Evolutionary conservation across 2,329 filamentous ascomycete species (phyloP).

Genomic region (Aspergillus sp.): DNA sequence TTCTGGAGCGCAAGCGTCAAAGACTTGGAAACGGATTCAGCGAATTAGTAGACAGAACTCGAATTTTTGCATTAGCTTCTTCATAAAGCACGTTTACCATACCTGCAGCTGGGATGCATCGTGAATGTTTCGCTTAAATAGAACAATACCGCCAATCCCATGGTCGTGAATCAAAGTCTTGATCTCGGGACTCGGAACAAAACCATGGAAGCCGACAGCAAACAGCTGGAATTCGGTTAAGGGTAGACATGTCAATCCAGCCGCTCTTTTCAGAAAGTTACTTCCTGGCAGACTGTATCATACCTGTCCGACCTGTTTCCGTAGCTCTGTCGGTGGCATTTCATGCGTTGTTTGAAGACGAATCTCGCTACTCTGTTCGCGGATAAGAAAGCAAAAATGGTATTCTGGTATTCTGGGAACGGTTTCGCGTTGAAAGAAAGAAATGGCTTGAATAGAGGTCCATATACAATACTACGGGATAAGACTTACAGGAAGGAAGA

Average conservation of each 20-base stretch:
- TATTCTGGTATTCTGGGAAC: too few relatives aligned
- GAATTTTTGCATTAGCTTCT: too few relatives aligned
- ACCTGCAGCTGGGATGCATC: conserved; percentile 33
- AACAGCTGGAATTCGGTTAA: too few relatives aligned
- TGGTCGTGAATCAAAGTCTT: conserved; percentile 36
- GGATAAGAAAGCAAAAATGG: too few relatives aligned
- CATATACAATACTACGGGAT: too few relatives aligned
- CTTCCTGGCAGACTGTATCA: background rate
- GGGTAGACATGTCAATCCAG: background rate
- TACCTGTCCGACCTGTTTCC: conserved; percentile 31
- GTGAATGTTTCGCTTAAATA: conserved; percentile 37
- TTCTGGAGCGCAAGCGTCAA: conserved; percentile 31
- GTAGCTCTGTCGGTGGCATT: conserved; percentile 18
- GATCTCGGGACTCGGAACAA: conserved; percentile 33
- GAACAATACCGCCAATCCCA: conserved; percentile 35
- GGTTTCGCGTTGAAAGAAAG: too few relatives aligned
- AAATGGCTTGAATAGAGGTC: too few relatives aligned
- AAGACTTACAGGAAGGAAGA: too few relatives aligned
- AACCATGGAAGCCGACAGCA: conserved; percentile 37
- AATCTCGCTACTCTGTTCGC: too few relatives aligned
- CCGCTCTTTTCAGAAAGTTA: background rate
- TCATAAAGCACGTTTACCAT: background rate
- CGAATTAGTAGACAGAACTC: background rate
- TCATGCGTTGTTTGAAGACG: conserved; percentile 1
- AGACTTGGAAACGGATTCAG: conserved; percentile 13